Evolutionary conservation across 2,329 filamentous ascomycete genomes (phyloP), one percentile per base, ranked within the genome.

Genomic region (Escovopsis weberi): DNA sequence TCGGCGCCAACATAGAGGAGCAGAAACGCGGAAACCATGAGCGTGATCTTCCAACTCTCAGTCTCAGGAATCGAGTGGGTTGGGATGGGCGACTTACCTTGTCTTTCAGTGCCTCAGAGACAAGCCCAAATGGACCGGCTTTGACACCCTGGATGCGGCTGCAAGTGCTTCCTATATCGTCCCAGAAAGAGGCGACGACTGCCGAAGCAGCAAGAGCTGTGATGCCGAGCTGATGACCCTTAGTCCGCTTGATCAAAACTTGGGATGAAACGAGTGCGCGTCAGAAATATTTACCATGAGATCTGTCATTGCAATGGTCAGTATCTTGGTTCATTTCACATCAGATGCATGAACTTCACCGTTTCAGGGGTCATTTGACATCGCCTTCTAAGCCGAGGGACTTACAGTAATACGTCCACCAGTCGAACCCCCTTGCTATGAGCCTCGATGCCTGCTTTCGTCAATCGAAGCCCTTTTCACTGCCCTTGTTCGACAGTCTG

Each of bases 1-100:
- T 91, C 84, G 2, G 78, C 67, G 7, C 85, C 85, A 0, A 87
- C 80, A 53, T 91, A 89, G 32, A 75, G 74, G 8, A 91, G 71
- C 26, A 89, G 65, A 59, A 89, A 91, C 2, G 34, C 34, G 3
- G 43, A 42, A 4, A 45, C 34, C 3, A 38, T 42, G 12, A 45
- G 18, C n/a, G 43, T 45, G n/a, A 45, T 40, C 43, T 45, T 23
- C 6, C 6, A 6, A 9, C 23, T 7, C 9, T 45, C 15, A 45
- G 39, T 28, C 18, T 4, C 3, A 5, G 12, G 26, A 26, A 7
- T 38, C 23, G 6, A 10, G 9, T 26, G 18, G 12, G 7, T 12
- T 2, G 18, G 10, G 18, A 12, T 38, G 26, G 10, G 8, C 8
- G 11, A 18, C 12, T 2, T 34, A 45, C 43, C 40, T 39, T 33